Evolutionary conservation across 176 grass and related monocot species (phyloP).

Genomic region (Tillandsia leiboldiana): DNA sequence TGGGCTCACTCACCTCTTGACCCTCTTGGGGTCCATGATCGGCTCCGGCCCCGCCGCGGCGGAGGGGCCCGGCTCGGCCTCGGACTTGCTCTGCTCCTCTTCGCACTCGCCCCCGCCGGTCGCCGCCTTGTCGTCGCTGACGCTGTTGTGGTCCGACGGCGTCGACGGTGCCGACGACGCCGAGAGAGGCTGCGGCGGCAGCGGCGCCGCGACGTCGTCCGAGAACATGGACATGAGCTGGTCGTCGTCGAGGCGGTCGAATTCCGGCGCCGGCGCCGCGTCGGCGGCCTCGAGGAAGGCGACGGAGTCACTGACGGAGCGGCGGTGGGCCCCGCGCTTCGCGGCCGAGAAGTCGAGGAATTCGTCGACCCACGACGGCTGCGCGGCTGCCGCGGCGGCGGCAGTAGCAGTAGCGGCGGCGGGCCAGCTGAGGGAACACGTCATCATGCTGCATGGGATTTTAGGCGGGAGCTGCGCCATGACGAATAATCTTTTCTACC

Average conservation of each 20-base stretch:
- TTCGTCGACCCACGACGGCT: conserved; percentile 35
- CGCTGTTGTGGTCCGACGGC: conserved; percentile 50
- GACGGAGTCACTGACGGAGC: conserved; percentile 76
- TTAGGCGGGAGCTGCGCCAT: conserved; percentile 85
- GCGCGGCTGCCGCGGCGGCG: conserved; percentile 21
- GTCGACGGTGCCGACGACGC: conserved; percentile 35
- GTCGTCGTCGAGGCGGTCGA: conserved; percentile 87
- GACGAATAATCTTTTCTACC: too few species aligned
- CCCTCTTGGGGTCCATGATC: conserved; percentile 50
- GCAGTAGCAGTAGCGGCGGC: conserved; percentile 16
- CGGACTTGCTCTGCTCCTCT: conserved; percentile 53
- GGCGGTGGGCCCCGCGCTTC: conserved; percentile 51
- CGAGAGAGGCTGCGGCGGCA: conserved; percentile 27
- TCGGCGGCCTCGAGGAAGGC: conserved; percentile 68
- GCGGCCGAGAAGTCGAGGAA: conserved; percentile 72
- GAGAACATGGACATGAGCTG: conserved; percentile 99
- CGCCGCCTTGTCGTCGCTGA: conserved; percentile 37
- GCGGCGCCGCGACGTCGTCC: conserved; percentile 26
- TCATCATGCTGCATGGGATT: conserved; percentile 21
- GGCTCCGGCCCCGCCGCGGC: conserved; percentile 6
- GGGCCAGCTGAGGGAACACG: conserved; percentile 7
- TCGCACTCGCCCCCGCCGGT: conserved; percentile 21
- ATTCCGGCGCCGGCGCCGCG: conserved; percentile 39
- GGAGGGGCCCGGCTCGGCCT: conserved; percentile 6
- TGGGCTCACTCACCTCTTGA: conserved; percentile 49